Base-by-base conservation (phyloP, 176 grass and related monocot genomes). In the Oryza glaberrima region DNA sequence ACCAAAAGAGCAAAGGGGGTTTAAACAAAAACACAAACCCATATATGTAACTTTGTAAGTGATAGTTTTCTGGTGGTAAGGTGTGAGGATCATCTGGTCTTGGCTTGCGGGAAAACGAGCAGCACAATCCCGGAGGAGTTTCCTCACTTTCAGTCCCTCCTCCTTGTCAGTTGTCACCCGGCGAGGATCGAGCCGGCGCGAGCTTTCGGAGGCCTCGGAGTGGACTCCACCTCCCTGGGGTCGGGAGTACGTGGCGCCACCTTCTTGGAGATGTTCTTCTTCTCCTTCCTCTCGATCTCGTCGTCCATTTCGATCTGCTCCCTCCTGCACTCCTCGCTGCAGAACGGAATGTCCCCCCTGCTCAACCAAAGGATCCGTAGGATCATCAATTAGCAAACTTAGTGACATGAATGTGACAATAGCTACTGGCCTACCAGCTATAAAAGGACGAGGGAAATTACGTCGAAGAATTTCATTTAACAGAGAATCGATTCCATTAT, bases 291-390 rank as follows among this genome's bases (percentile, higher is more conserved):
- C 79, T 90, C 92, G 65, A 72, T 35, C 43, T 78, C 86, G 52
- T 88, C 92, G 83, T 94, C 92, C 65, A 79, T 88, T 3, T 94
- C 88, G 34, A 94, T 94, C 88, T 94, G 92, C 79, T 90, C 92
- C 60, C 34, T 82, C 92, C 92, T 75, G 79, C 92, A 94, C 70
- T 88, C 88, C 86, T 90, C 88, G 75, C 86, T 90, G 77, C 92
- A 94, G 79, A 94, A 94, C 17, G 92, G 88, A 38, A 85, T 88
- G 83, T 90, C 88, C 47, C 92, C 92, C 73, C 92, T 94, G 88
- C 86, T 11, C 16, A 26, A 28, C 65, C 44, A 54, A 47, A 65
- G 67, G 2, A 19, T 11, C 26, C 34, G 40, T 65, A 7, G 35
- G 36, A 28, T 4, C 46, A 14, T 40, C 17, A 15, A 73, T 47